These are phyloP conservation scores for Labyrinthula sp. DNA, from an alignment of 352 stramenopile genomes.

Conservation along the genomic window DNA sequence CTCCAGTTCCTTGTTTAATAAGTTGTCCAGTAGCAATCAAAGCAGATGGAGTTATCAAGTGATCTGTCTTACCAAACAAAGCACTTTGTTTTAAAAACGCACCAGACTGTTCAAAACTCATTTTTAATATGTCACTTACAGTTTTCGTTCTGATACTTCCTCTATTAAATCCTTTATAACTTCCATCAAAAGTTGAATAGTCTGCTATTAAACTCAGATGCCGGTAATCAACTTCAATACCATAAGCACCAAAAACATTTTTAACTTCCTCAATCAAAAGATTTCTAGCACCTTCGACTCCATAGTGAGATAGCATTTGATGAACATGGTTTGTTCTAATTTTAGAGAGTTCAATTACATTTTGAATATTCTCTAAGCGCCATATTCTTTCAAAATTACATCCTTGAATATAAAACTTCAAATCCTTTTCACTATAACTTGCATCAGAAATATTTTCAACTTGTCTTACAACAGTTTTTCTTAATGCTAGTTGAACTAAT, in stretches of 20 bases:
- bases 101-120: constrained; percentile 98
- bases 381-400: constrained; percentile 96
- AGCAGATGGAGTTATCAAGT: constrained; percentile 1
- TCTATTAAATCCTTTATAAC: constrained; percentile 58
- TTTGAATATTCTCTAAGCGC: constrained; percentile 56
- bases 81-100: constrained; percentile 90
- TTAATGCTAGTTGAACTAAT: no score
- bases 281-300: constrained; percentile 85
- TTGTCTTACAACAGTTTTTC: constrained; percentile 18
- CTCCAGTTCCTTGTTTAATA: constrained; percentile 10
- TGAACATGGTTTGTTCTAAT: constrained; percentile 95
- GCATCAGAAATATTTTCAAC: constrained; percentile 22
- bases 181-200: constrained; percentile 95
- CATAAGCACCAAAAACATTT: constrained; percentile 95
- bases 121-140: constrained; percentile 87
- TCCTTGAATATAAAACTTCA: no score
- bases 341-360: constrained; percentile 75
- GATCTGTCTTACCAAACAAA: constrained; percentile 44
- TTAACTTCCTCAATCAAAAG: constrained; percentile 96
- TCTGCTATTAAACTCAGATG: constrained; percentile 95
- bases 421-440: constrained; percentile 22
- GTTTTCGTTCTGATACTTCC: constrained; percentile 86
- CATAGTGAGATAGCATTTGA: constrained; percentile 75
- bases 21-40: constrained; percentile 18
- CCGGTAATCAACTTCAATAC: constrained; percentile 87